Conservation (phyloP, 257 asterid genomes). For the Primulina eburnea region DNA sequence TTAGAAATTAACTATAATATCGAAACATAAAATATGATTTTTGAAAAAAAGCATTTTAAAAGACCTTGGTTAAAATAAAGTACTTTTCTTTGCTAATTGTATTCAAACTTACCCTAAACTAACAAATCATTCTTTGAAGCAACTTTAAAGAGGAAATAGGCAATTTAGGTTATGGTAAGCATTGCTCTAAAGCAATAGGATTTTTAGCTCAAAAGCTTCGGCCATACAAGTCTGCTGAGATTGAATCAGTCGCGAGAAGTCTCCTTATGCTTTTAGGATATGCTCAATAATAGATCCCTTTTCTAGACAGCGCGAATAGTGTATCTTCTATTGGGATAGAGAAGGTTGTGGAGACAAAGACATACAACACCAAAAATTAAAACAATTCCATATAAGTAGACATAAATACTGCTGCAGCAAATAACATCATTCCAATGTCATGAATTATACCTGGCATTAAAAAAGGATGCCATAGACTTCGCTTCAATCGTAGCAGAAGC, state of each 20-base stretch:
- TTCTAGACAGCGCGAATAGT: background rate
- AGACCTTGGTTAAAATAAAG: background rate
- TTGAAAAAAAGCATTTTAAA: background rate
- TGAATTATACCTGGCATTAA: constrained; percentile 56
- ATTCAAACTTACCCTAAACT: background rate
- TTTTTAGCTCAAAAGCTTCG: background rate
- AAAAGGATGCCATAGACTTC: constrained; percentile 80
- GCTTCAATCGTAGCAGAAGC: constrained; percentile 98
- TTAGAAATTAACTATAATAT: no score
- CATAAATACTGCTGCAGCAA: constrained; percentile 9
- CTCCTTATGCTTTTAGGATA: constrained; percentile 8
- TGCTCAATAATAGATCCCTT: background rate
- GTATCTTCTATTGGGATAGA: background rate
- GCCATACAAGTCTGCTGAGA: background rate
- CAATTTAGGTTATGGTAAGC: background rate
- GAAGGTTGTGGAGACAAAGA: constrained; percentile 5
- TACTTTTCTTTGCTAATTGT: no score
- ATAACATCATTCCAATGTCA: constrained; percentile 22
- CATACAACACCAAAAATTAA: constrained; percentile 20
- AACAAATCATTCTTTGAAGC: background rate
- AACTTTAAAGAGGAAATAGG: constrained; percentile 2
- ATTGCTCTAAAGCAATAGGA: background rate
- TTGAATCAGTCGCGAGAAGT: constrained; percentile 1
- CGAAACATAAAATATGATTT: background rate
- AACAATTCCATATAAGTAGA: background rate